phyloP scores from a whole-genome alignment of 805 yeast genomes.

The Scheffersomyces amazonensis region DNA sequence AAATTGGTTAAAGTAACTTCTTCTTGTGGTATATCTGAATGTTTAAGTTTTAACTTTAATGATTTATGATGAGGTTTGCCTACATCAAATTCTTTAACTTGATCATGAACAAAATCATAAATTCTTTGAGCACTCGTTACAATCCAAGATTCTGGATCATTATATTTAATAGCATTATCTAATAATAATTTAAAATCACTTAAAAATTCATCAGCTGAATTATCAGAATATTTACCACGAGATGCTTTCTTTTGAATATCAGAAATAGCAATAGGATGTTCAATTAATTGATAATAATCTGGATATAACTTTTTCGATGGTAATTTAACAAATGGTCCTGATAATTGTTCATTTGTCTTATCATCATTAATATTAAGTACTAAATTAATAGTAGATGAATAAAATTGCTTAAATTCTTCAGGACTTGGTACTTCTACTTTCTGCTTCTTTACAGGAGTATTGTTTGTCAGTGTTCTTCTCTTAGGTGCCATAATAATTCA shows the following conservation, averaged over 20 bases:
- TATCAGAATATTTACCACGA: slow-evolving; percentile 37
- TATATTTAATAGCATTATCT: slow-evolving; percentile 38
- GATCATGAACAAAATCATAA: slow-evolving; percentile 53
- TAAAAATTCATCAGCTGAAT: slow-evolving; percentile 38
- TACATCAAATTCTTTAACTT: slow-evolving; percentile 34
- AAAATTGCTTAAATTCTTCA: slow-evolving; percentile 26
- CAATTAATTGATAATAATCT: slow-evolving; percentile 35
- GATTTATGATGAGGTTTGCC: slow-evolving; percentile 1
- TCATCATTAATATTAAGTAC: slow-evolving; percentile 32
- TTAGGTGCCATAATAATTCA: slow-evolving; percentile 30
- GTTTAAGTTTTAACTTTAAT: slow-evolving; percentile 9
- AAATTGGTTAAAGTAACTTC: slow-evolving; percentile 17
- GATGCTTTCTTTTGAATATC: slow-evolving; percentile 33
- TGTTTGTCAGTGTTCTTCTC: slow-evolving; percentile 11
- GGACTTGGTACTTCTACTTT: slow-evolving; percentile 14
- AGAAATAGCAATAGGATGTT: slow-evolving; percentile 29
- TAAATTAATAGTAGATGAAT: slow-evolving; percentile 26
- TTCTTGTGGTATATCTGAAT: slow-evolving; percentile 6
- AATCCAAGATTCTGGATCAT: slow-evolving; percentile 48
- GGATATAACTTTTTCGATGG: slow-evolving; percentile 38
- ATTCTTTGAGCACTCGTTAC: slow-evolving; percentile 63
- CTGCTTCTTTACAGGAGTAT: slow-evolving; percentile 11
- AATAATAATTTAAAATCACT: slow-evolving; percentile 33
- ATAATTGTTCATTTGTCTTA: slow-evolving; percentile 14
- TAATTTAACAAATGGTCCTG: slow-evolving; percentile 29